These are phyloP conservation scores for Ilyonectria destructans DNA, from an alignment of 2,329 filamentous ascomycete species.

Conservation along the genomic window DNA sequence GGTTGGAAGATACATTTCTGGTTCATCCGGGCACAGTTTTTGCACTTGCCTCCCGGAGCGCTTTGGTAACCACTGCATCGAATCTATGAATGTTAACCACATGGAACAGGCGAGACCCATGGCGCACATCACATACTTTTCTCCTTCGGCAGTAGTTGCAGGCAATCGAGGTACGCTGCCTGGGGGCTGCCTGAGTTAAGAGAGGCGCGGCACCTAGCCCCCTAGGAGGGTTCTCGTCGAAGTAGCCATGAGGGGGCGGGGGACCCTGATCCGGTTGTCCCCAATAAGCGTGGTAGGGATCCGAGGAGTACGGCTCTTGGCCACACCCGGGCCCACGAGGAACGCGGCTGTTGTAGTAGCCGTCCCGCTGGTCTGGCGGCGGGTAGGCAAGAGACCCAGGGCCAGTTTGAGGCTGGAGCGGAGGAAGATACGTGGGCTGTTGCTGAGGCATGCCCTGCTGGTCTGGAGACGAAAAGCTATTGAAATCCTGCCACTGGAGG, in stretches of 20 bases:
- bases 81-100: constrained; percentile 60
- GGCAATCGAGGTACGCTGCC: constrained; percentile 72
- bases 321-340: constrained; percentile 51
- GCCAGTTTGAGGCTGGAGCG: constrained; percentile 57
- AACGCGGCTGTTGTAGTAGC: constrained; percentile 56
- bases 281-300: constrained; percentile 56
- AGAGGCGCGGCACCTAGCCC: constrained; percentile 53
- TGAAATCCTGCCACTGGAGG: constrained; percentile 54
- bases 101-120: background rate
- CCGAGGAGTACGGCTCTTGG: constrained; percentile 54
- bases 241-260: constrained; percentile 51
- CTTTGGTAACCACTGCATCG: constrained; percentile 75
- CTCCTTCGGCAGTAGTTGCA: constrained; percentile 75
- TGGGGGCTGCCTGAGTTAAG: constrained; percentile 68
- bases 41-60: constrained; percentile 72
- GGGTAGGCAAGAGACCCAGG: constrained; percentile 56
- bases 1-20: constrained; percentile 76
- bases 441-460: constrained; percentile 57
- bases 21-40: constrained; percentile 74
- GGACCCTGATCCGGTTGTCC: constrained; percentile 48
- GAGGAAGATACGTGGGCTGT: constrained; percentile 54
- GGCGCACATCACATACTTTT: constrained; percentile 62
- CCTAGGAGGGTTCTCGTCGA: constrained; percentile 54
- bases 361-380: constrained; percentile 58
- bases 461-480: no score